These are phyloP conservation scores for Orbilia blumenaviensis DNA, from an alignment of 2,329 filamentous ascomycete species.

Conservation along the genomic window DNA sequence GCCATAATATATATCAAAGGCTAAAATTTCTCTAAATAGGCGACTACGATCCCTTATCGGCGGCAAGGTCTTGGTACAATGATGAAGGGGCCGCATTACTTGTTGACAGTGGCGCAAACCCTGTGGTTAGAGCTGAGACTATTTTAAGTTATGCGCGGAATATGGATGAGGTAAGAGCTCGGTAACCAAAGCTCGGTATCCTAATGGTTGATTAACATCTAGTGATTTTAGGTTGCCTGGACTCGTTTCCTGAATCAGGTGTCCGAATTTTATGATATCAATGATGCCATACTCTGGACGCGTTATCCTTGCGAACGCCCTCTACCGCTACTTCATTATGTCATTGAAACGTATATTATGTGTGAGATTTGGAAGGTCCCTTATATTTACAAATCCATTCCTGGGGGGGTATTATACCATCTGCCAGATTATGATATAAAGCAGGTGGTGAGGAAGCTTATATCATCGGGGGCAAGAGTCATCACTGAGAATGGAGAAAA, in stretches of 20 bases:
- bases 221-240: background rate
- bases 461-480: background rate
- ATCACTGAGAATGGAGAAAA: background rate
- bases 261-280: constrained; percentile 14
- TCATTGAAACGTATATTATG: background rate
- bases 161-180: background rate
- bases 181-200: too few species aligned
- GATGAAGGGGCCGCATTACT: background rate
- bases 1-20: background rate
- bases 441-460: background rate
- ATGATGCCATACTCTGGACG: background rate
- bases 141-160: background rate
- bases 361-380: background rate
- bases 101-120: background rate
- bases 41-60: background rate
- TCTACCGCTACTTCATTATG: background rate
- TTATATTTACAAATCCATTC: background rate
- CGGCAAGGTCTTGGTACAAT: background rate
- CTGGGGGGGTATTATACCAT: background rate
- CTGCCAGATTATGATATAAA: background rate
- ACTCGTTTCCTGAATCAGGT: background rate
- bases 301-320: background rate
- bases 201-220: too few species aligned
- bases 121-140: background rate
- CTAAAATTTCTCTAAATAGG: background rate